Evolutionary conservation across 1,284 basidiomycete genomes (phyloP), one percentile per base, ranked within the genome.

Genomic region (Ustilago nuda): DNA sequence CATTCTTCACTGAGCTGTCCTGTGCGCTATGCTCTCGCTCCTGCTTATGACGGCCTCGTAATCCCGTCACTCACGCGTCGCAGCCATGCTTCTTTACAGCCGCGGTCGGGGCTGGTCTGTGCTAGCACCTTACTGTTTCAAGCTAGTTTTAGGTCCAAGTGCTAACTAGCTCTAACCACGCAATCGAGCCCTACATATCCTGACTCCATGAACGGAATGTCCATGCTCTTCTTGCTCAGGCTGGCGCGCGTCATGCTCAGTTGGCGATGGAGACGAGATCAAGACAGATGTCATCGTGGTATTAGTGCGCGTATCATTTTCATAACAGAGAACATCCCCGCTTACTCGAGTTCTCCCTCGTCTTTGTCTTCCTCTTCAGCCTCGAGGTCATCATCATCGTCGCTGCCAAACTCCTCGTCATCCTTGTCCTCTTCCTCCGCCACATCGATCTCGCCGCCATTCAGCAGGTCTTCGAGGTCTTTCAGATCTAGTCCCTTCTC

Each of bases 401-500:
- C 56, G 8, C 65, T 59, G n/a, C 45, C 56, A 7, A 37, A 72
- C 7, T 55, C 64, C n/a, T 66, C 59, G 15, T 76, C 71, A 5
- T 67, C 66, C 4, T 68, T 67, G 35, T 53, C 43, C 4, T 62
- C 66, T 8, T 61, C 60, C 8, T 66, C 64, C 11, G 61, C 56
- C 43, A 58, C 52, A 12, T 66, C 66, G 13, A 61, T 64, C 7
- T 66, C 71, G n/a, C 65, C 64, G 2, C 65, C 79, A 17, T 75
- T 69, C n/a, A 77, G 60, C 45, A 76, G n/a, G 0, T 19, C 66
- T 52, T 72, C 70, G 6, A 73, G 57, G 13, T 72, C 76, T 8
- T 64, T 69, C 7, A 80, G 37, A 37, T 76, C 68, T 9, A 78
- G 23, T 3, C 76, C 78, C 52, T 80, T 56, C 17, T 57, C 66